Evolutionary conservation across 2,329 filamentous ascomycete genomes (phyloP), one percentile per base, ranked within the genome.

Genomic region (Biscogniauxia mediterranea): DNA sequence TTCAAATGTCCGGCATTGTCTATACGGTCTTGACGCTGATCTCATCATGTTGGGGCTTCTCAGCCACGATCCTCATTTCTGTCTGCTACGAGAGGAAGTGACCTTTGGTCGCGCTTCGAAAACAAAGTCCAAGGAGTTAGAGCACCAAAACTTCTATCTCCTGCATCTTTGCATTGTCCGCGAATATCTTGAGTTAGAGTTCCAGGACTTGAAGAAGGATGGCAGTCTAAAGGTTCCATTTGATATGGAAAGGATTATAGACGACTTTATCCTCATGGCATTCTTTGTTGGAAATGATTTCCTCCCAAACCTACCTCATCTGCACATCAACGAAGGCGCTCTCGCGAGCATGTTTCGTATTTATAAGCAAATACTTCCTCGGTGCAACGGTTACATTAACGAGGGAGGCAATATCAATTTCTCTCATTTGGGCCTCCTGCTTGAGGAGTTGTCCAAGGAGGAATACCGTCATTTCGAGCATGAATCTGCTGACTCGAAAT

Each of bases 251-350:
- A 87, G 90, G 66, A 88, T 99, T 72, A 98, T 99, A 79, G 95
- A 99, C 75, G 95, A 99, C 81, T 99, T 99, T 77, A 98, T 99
- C 74, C 85, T 99, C 63, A 97, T 99, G 93, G 94, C 93, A 54
- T 99, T 99, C 80, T 99, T 99, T 76, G 92, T 99, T 71, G 95
- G 95, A 74, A 99, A 99, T 77, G 95, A 99, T 84, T 99, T 99
- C 80, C 84, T 99, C 76, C 95, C 95, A 2, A 97, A 99, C 77
- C 83, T 99, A 61, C 96, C 96, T 5, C 92, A 96, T 72, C 79
- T 99, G 66, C 95, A 99, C 77, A 99, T 99, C 78, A 99, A 99
- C 77, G 96, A 99, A 77, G 96, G 95, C 66, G 95, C 96, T 21
- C 80, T 99, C 76, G 92, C 94, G 23, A 89, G 95, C 73, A 99